Evolutionary conservation across 2,329 filamentous ascomycete genomes (phyloP).

Genomic region (Paramyrothecium roridum): DNA sequence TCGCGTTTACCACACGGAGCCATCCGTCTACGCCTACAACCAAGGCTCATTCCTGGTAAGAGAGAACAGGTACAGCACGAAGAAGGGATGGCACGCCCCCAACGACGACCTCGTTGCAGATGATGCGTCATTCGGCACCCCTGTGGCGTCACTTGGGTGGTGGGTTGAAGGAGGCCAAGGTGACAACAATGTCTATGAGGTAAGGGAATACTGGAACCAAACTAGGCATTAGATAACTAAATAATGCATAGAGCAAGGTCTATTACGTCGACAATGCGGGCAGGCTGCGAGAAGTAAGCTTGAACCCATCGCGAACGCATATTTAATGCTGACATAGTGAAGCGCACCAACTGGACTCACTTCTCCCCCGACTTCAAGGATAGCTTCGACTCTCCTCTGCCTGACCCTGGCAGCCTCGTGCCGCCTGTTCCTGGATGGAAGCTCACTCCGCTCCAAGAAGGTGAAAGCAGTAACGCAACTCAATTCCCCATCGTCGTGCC

Average conservation of each 20-base stretch:
- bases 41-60: background rate
- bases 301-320: background rate
- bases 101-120: constrained; percentile 1
- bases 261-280: background rate
- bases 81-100: constrained; percentile 1
- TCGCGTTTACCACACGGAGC: constrained; percentile 1
- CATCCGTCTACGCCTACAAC: background rate
- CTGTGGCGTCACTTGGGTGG: constrained; percentile 1
- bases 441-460: background rate
- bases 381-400: background rate
- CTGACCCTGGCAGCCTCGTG: background rate
- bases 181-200: background rate
- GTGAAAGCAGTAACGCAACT: background rate
- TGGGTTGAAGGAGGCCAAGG: background rate
- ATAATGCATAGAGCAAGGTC: background rate
- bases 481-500: background rate
- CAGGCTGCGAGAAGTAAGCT: background rate
- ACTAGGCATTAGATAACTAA: background rate
- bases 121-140: background rate
- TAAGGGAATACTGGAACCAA: background rate
- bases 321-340: background rate
- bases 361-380: background rate
- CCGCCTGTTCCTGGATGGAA: background rate
- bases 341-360: constrained; percentile 1
- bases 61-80: background rate